These are phyloP conservation scores for Aspergillus tanneri DNA, from an alignment of 2,329 filamentous ascomycete genomes.

Conservation along the genomic window DNA sequence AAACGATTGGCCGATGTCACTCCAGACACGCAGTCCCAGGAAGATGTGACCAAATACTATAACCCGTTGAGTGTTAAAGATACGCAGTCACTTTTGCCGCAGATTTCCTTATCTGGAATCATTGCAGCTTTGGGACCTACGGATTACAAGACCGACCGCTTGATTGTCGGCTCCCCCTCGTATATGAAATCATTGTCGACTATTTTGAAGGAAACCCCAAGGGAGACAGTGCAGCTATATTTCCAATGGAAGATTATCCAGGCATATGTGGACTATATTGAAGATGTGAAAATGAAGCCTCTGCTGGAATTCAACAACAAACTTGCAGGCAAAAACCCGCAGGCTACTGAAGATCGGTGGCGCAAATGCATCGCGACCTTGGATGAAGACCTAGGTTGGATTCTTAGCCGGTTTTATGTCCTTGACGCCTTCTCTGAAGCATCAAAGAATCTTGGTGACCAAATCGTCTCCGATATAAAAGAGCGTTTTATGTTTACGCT, in stretches of 20 bases:
- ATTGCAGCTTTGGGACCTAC: conserved; percentile 54
- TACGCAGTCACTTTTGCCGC: conserved; percentile 55
- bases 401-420: conserved; percentile 69
- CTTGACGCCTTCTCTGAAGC: conserved; percentile 66
- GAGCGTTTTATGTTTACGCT: conserved; percentile 63
- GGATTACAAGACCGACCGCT: conserved; percentile 50
- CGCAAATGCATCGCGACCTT: conserved; percentile 61
- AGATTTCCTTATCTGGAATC: conserved; percentile 55
- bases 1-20: conserved; percentile 59
- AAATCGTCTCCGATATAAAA: conserved; percentile 70
- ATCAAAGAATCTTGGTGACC: conserved; percentile 65
- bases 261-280: conserved; percentile 53
- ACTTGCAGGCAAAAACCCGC: conserved; percentile 61
- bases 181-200: conserved; percentile 60
- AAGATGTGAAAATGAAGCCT: conserved; percentile 60
- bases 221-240: conserved; percentile 60
- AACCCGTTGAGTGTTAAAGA: conserved; percentile 62
- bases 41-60: conserved; percentile 66
- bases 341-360: conserved; percentile 65
- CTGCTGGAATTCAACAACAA: conserved; percentile 61
- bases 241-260: conserved; percentile 64
- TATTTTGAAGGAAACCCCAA: conserved; percentile 55
- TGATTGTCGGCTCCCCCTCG: conserved; percentile 60
- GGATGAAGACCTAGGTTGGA: conserved; percentile 63
- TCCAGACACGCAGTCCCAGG: conserved; percentile 57